A percentile compares a stretch with the other conserved stretches of the same genome.
phyloP scores from a whole-genome alignment of 768 basidiomycete genomes.

The Rubroboletus satanas region DNA sequence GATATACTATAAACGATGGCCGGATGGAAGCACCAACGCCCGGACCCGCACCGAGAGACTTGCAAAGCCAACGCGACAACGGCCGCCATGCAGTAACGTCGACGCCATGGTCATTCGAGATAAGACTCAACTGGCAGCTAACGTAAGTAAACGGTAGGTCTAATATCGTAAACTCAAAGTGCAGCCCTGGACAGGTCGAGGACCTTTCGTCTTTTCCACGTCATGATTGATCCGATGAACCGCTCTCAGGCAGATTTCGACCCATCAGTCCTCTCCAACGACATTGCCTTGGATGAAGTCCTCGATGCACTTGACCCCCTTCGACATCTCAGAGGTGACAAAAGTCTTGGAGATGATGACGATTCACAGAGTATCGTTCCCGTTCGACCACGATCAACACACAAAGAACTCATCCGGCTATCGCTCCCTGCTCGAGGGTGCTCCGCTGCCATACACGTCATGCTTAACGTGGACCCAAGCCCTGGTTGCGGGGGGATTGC shows the following conservation, averaged over 20 bases:
- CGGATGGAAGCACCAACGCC: background rate
- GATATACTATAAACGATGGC: background rate
- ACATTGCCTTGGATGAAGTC: constrained; percentile 49
- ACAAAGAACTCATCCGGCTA: constrained; percentile 45
- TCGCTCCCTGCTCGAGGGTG: constrained; percentile 27
- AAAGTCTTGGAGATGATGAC: constrained; percentile 24
- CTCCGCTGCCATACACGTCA: constrained; percentile 25
- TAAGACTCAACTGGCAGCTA: background rate
- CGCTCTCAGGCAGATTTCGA: constrained; percentile 2
- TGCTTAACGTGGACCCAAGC: constrained; percentile 67
- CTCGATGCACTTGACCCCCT: constrained; percentile 58
- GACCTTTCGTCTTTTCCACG: background rate
- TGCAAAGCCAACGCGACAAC: background rate
- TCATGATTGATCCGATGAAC: constrained; percentile 5
- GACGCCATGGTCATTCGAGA: background rate
- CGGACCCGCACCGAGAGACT: background rate
- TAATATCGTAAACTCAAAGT: background rate
- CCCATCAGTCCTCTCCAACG: constrained; percentile 15
- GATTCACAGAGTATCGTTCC: constrained; percentile 42
- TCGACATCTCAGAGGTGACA: constrained; percentile 51
- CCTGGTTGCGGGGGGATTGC: constrained; percentile 91
- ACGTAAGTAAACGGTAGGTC: background rate
- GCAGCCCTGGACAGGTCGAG: background rate
- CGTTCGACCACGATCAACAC: constrained; percentile 48
- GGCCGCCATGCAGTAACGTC: background rate